Evolutionary conservation across 352 stramenopile species (phyloP).

Genomic region (Phytophthora pisi): DNA sequence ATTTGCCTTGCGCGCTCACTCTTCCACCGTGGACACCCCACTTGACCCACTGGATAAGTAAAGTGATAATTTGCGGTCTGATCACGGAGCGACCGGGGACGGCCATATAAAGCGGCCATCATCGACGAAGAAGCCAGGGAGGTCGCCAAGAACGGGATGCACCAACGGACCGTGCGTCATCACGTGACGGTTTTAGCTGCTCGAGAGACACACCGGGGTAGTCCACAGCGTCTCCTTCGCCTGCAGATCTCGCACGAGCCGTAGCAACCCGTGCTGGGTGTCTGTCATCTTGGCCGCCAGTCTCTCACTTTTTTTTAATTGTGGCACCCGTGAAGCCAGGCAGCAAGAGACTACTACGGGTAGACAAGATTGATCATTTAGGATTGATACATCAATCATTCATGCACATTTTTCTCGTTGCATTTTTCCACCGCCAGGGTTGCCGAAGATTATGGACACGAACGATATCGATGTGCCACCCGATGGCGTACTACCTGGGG

Average conservation of each 20-base stretch:
- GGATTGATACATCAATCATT: too few species aligned
- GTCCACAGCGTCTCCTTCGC: constrained; percentile 27
- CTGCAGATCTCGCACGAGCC: constrained; percentile 33
- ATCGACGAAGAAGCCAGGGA: constrained; percentile 29
- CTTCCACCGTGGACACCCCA: constrained; percentile 22
- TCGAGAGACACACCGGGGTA: constrained; percentile 20
- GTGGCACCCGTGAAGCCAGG: too few species aligned
- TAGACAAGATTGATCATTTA: too few species aligned
- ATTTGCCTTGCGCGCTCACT: constrained; percentile 25
- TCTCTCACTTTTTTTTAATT: too few species aligned
- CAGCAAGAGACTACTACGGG: too few species aligned
- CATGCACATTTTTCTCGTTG: too few species aligned
- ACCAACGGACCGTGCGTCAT: constrained; percentile 25
- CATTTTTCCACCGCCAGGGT: too few species aligned
- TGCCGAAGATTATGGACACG: too few species aligned
- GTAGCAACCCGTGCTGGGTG: neutral
- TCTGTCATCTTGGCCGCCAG: too few species aligned
- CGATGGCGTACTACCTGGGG: too few species aligned
- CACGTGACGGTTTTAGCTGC: constrained; percentile 31
- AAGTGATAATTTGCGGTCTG: constrained; percentile 4
- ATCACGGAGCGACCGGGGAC: constrained; percentile 19
- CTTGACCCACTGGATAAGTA: constrained; percentile 1
- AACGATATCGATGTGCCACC: too few species aligned
- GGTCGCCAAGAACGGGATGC: constrained; percentile 26
- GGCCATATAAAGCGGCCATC: constrained; percentile 33